Percentiles rank a stretch among this genome's conserved stretches.
Conservation (phyloP, 805 yeast genomes). For the Lachancea nothofagi region DNA sequence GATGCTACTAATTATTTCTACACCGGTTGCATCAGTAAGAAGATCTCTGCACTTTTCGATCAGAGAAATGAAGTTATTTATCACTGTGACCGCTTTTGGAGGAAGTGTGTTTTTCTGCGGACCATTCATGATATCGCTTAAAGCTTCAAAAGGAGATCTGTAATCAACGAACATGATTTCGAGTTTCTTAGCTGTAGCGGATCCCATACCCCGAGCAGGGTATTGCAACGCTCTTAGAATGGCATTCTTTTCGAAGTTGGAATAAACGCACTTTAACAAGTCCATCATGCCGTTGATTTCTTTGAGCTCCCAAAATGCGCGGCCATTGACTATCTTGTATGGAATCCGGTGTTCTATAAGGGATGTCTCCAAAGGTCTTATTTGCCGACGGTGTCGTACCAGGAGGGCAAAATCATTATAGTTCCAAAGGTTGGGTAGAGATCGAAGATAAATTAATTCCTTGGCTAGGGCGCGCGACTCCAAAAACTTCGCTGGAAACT, state of each 20-base stretch:
- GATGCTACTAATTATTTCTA: constrained; percentile 16
- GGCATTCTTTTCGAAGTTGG: constrained; percentile 57
- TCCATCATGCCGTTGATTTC: constrained; percentile 62
- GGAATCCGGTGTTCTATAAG: constrained; percentile 54
- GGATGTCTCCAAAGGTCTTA: constrained; percentile 59
- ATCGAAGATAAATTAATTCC: constrained; percentile 46
- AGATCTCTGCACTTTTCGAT: constrained; percentile 20
- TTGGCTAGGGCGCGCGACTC: constrained; percentile 59
- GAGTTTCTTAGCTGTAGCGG: constrained; percentile 38
- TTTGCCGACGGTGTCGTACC: constrained; percentile 57
- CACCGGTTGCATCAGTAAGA: constrained; percentile 1
- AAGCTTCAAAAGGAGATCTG: constrained; percentile 7
- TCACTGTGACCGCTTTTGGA: constrained; percentile 18
- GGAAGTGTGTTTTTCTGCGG: constrained; percentile 8
- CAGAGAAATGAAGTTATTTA: constrained; percentile 21
- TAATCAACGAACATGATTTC: constrained; percentile 7
- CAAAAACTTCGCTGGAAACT: constrained; percentile 36
- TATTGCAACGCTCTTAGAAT: constrained; percentile 49
- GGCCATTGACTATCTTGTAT: constrained; percentile 63
- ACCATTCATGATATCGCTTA: constrained; percentile 15
- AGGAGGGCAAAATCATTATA: constrained; percentile 67
- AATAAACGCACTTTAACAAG: constrained; percentile 55
- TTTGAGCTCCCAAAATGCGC: constrained; percentile 71
- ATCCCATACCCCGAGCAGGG: constrained; percentile 69
- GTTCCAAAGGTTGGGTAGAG: constrained; percentile 41